Evolutionary conservation across 2,329 filamentous ascomycete species (phyloP).

Genomic region (Dothiorella sarmentorum): DNA sequence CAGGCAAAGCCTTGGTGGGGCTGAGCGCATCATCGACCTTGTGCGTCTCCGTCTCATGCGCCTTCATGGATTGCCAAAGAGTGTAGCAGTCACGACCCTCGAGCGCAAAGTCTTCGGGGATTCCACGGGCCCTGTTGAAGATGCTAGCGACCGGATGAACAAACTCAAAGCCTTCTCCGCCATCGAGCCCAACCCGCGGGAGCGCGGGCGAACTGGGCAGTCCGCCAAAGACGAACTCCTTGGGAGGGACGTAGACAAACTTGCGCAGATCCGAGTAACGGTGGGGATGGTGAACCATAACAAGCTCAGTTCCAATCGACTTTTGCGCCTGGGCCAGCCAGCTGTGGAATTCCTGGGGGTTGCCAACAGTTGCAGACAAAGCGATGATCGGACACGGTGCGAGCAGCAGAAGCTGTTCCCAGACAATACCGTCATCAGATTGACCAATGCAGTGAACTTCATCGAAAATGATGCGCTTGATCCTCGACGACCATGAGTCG

Average conservation of each 20-base stretch:
- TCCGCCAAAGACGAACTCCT: conserved; percentile 50
- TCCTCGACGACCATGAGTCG: conserved; percentile 62
- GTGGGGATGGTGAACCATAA: conserved; percentile 64
- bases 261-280: conserved; percentile 78
- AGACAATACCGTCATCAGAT: conserved; percentile 70
- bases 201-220: conserved; percentile 38
- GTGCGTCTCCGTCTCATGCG: conserved; percentile 52
- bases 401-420: conserved; percentile 73
- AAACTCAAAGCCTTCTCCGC: conserved; percentile 51
- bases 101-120: conserved; percentile 64
- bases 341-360: conserved; percentile 64
- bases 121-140: conserved; percentile 56
- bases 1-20: conserved; percentile 49
- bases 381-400: conserved; percentile 76
- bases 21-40: conserved; percentile 50
- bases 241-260: conserved; percentile 60
- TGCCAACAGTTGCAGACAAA: conserved; percentile 75
- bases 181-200: conserved; percentile 47
- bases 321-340: conserved; percentile 67
- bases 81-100: conserved; percentile 68
- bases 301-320: conserved; percentile 59
- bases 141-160: conserved; percentile 64
- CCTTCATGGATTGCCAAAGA: conserved; percentile 63
- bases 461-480: conserved; percentile 77
- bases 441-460: conserved; percentile 79